These are phyloP conservation scores for Coprinopsis marcescibilis DNA, from an alignment of 768 basidiomycete genomes.

Conservation along the genomic window DNA sequence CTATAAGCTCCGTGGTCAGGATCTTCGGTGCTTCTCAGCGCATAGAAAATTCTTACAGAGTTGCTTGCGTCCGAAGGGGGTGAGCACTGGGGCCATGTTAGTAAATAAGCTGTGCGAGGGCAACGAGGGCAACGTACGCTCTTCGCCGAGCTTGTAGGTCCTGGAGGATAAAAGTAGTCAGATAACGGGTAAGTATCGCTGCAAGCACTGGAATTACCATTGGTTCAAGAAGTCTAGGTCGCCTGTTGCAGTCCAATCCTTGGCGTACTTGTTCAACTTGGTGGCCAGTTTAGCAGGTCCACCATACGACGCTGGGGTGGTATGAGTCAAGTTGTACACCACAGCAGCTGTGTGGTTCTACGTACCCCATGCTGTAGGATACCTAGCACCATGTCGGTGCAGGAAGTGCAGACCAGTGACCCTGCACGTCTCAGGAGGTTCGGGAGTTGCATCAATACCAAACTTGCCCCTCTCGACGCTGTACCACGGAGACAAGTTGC, in stretches of 20 bases:
- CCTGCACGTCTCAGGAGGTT: constrained; percentile 61
- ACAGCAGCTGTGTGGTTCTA: constrained; percentile 9
- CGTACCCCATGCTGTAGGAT: constrained; percentile 62
- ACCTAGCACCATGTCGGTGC: constrained; percentile 78
- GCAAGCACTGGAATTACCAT: too few relatives aligned
- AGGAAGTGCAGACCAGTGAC: constrained; percentile 73
- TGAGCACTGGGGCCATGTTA: constrained; percentile 47
- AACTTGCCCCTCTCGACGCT: constrained; percentile 60
- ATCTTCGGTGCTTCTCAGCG: neutral
- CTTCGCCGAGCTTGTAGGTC: constrained; percentile 89
- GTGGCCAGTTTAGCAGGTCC: constrained; percentile 53
- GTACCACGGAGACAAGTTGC: constrained; percentile 84
- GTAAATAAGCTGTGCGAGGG: neutral
- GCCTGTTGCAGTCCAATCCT: constrained; percentile 59
- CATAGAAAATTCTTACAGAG: constrained; percentile 46
- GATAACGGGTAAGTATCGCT: constrained; percentile 2
- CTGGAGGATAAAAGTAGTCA: constrained; percentile 29
- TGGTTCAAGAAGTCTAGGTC: constrained; percentile 71
- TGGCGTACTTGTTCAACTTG: constrained; percentile 50
- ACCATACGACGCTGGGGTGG: constrained; percentile 46
- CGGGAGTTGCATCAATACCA: constrained; percentile 67
- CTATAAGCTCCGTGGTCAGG: constrained; percentile 28
- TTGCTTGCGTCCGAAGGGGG: constrained; percentile 88
- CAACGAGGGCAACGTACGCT: constrained; percentile 40
- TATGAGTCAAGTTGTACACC: neutral